Evolutionary conservation across 1,139 yeast genomes (phyloP).

Genomic region (Zygosaccharomyces pseudobailii): DNA sequence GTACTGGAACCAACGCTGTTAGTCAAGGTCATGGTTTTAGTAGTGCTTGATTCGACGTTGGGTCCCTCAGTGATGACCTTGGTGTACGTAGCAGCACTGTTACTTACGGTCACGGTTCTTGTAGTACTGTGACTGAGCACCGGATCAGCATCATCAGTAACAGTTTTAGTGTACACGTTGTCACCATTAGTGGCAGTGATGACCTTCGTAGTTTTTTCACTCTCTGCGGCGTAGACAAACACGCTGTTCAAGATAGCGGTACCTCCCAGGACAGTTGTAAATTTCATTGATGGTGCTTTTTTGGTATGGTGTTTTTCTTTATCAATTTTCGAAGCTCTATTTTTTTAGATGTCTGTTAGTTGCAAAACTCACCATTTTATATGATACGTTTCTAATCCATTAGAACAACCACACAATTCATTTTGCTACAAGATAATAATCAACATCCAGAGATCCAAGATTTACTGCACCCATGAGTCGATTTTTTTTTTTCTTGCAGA

Average conservation of each 20-base stretch:
- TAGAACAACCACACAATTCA: no score
- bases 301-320: not conserved
- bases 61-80: conserved; percentile 8
- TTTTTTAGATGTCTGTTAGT: not conserved
- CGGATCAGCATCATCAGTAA: conserved; percentile 7
- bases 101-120: conserved; percentile 5
- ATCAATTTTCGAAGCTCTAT: no score
- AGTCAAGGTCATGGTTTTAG: conserved; percentile 1
- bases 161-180: conserved; percentile 6
- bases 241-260: not conserved
- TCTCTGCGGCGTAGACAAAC: not conserved
- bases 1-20: not conserved
- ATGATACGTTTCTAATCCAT: no score
- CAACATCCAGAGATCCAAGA: no score
- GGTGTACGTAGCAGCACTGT: conserved; percentile 4
- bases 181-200: conserved; percentile 6
- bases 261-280: not conserved
- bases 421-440: no score
- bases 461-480: no score
- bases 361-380: no score
- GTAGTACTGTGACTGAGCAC: conserved; percentile 6
- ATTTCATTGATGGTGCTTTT: not conserved
- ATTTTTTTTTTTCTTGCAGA: no score
- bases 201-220: conserved; percentile 4
- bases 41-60: conserved; percentile 2